Percentiles rank a stretch among this genome's conserved stretches.
phyloP scores from a whole-genome alignment of 1,284 basidiomycete genomes.

The Malassezia yamatoensis region DNA sequence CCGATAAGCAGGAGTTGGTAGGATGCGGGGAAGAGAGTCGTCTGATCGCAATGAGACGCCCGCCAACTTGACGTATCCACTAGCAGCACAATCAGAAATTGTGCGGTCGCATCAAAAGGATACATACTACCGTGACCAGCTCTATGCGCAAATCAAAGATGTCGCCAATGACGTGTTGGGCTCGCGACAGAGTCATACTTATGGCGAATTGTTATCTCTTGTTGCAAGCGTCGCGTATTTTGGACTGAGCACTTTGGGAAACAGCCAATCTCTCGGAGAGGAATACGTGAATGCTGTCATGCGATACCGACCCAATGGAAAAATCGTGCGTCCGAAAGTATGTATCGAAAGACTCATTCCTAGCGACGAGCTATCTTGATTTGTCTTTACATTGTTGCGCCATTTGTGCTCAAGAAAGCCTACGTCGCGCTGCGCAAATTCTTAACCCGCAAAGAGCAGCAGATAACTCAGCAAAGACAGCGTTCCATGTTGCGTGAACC shows the following conservation, averaged over 20 bases:
- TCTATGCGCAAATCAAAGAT: slow-evolving; percentile 40
- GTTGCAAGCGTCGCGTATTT: slow-evolving; percentile 43
- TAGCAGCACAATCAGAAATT: slow-evolving; percentile 47
- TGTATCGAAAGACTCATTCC: slow-evolving; percentile 3
- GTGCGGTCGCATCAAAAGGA: slow-evolving; percentile 49
- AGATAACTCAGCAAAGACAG: slow-evolving; percentile 16
- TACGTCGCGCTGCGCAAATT: slow-evolving; percentile 24
- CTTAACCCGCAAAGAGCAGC: slow-evolving; percentile 2
- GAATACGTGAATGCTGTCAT: slow-evolving; percentile 49
- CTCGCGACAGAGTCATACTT: slow-evolving; percentile 37
- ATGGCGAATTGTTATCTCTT: slow-evolving; percentile 30
- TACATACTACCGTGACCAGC: slow-evolving; percentile 40
- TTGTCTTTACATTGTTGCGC: slow-evolving; percentile 36
- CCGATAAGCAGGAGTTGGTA: too few species aligned
- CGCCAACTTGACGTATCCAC: slow-evolving; percentile 31
- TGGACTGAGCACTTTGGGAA: slow-evolving; percentile 36
- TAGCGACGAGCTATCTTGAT: slow-evolving; percentile 40
- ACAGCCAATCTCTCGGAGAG: slow-evolving; percentile 49
- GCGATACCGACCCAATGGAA: slow-evolving; percentile 28
- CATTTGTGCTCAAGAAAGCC: slow-evolving; percentile 29
- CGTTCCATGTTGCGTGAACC: slow-evolving; percentile 12
- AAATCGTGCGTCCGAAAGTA: slow-evolving; percentile 31
- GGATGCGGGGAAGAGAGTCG: too few species aligned
- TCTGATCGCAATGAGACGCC: background rate
- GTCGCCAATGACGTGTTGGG: slow-evolving; percentile 40